phyloP scores from a whole-genome alignment of 441 rosid genomes.

The Hura crepitans region DNA sequence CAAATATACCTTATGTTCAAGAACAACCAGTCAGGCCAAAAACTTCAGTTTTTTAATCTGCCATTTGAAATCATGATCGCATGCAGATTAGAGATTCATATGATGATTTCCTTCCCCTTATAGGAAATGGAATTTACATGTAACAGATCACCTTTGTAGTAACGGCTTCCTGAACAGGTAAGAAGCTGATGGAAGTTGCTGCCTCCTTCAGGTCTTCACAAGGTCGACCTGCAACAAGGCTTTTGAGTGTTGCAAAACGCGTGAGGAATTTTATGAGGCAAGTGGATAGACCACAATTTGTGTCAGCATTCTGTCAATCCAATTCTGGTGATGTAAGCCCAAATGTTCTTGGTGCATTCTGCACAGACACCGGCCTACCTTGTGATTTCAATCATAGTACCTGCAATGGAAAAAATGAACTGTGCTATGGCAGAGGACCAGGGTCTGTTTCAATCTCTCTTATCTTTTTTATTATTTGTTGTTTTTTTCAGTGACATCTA shows the following conservation, averaged over 20 bases:
- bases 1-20: not conserved
- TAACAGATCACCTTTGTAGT: not conserved
- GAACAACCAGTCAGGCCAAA: not conserved
- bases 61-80: not conserved
- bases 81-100: not conserved
- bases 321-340: conserved; percentile 98
- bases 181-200: conserved; percentile 74
- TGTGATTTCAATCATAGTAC: conserved; percentile 96
- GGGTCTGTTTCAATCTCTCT: conserved; percentile 40
- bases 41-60: not conserved
- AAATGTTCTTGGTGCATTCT: conserved; percentile 86
- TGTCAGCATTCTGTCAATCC: conserved; percentile 87
- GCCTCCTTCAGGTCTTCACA: conserved; percentile 63
- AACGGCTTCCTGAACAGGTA: conserved; percentile 41
- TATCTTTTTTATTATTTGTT: not conserved
- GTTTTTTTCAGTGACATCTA: not conserved
- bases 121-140: not conserved
- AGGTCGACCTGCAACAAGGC: conserved; percentile 61
- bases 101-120: not conserved
- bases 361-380: conserved; percentile 74
- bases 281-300: conserved; percentile 68
- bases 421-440: conserved; percentile 91
- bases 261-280: conserved; percentile 69
- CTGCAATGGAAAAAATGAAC: conserved; percentile 80
- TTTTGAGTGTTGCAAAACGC: conserved; percentile 61